Evolutionary conservation across 2,329 filamentous ascomycete genomes (phyloP), one percentile per base, ranked within the genome.

Genomic region (Mycocentrospora acerina): DNA sequence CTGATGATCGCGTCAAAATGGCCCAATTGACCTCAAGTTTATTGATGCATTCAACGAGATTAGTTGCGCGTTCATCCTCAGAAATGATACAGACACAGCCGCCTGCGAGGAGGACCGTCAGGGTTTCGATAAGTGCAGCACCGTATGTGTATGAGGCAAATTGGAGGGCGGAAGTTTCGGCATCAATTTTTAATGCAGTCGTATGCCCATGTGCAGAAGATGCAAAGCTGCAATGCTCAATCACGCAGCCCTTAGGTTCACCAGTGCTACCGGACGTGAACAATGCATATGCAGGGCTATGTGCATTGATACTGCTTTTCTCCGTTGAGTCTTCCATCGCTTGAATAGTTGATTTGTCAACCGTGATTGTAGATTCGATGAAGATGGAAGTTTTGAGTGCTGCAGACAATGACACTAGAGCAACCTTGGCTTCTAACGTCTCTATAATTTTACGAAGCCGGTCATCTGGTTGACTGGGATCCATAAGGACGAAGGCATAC

Each of bases 101-200:
- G 15, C 81, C 81, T 13, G 73, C 67, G 8, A 76, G 70, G 7
- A 83, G 64, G 0, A 76, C 74, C 1, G 76, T 75, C 41, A 81
- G 71, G 2, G 78, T 72, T 45, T 81, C 78, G 3, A 73, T 56
- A 14, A 81, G 62, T 25, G 74, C 72, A 7, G 77, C 72, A 46
- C 82, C 79, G 28, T 78, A 75, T 2, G 74, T 75, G 52, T 76
- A 79, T 11, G 77, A 77, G 4, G 78, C 78, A 39, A 80, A 73
- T 40, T 82, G 77, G n/a, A 32, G 30, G n/a, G n/a, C n/a, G n/a
- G n/a, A n/a, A n/a, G n/a, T n/a, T n/a, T n/a, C n/a, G n/a, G n/a
- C n/a, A n/a, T n/a, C n/a, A n/a, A n/a, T n/a, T n/a, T n/a, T n/a
- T n/a, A n/a, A n/a, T n/a, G n/a, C n/a, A n/a, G n/a, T n/a, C n/a